These are phyloP conservation scores for Pseudogymnoascus sp. DNA, from an alignment of 2,329 filamentous ascomycete species.

Conservation along the genomic window DNA sequence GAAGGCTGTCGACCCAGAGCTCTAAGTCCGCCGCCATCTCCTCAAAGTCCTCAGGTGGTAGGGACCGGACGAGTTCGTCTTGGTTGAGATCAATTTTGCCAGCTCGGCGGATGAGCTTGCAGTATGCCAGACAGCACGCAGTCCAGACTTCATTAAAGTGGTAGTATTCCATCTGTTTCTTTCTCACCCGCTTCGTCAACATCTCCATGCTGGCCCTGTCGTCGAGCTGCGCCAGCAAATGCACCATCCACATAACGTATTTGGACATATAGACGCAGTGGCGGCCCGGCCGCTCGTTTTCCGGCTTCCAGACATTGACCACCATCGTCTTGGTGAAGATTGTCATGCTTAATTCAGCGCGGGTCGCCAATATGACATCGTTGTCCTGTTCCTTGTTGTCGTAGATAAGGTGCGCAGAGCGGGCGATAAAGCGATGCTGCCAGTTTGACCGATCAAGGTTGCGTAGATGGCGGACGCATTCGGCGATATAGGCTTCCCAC, in stretches of 20 bases:
- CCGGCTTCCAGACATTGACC: constrained; percentile 66
- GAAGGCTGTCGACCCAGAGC: constrained; percentile 44
- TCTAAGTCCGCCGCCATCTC: constrained; percentile 51
- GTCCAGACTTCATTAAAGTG: constrained; percentile 22
- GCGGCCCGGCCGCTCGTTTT: constrained; percentile 58
- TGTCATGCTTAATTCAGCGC: constrained; percentile 57
- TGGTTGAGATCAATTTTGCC: constrained; percentile 50
- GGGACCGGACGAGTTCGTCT: constrained; percentile 58
- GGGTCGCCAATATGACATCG: constrained; percentile 43
- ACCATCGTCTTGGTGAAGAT: constrained; percentile 70
- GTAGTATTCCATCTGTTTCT: constrained; percentile 47
- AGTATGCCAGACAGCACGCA: constrained; percentile 23
- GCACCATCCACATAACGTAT: constrained; percentile 59
- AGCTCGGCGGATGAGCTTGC: constrained; percentile 46
- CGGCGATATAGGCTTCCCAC: constrained; percentile 53
- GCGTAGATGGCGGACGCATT: constrained; percentile 26
- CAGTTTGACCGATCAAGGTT: constrained; percentile 61
- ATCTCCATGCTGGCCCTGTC: constrained; percentile 56
- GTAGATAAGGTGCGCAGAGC: constrained; percentile 53
- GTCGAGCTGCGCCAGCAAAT: constrained; percentile 50
- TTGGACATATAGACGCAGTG: constrained; percentile 68
- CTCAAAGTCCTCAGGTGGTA: constrained; percentile 58
- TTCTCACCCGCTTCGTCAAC: constrained; percentile 54
- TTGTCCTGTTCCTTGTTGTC: constrained; percentile 34
- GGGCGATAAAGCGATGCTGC: constrained; percentile 64